Evolutionary conservation across 148 eudicot species (phyloP).

Genomic region (Selenicereus undatus): DNA sequence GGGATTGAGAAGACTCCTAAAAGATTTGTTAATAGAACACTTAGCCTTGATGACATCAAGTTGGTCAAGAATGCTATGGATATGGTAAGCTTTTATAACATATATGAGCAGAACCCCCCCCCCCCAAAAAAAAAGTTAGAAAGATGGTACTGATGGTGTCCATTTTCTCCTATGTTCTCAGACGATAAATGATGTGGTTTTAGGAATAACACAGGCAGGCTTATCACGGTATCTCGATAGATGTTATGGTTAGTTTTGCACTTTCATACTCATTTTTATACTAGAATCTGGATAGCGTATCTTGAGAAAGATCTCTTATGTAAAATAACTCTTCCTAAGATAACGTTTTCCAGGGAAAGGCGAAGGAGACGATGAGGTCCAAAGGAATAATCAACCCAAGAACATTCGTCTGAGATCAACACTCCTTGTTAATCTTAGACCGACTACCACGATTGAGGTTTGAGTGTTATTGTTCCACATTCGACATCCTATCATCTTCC

Average conservation of each 20-base stretch:
- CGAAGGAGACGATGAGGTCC: conserved; percentile 12
- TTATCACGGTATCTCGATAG: conserved; percentile 51
- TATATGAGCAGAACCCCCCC: background rate
- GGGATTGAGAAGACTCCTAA: conserved; percentile 19
- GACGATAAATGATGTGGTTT: conserved; percentile 66
- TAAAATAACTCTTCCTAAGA: no score
- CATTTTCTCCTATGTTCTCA: conserved; percentile 9
- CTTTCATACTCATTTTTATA: background rate
- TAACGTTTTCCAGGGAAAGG: background rate
- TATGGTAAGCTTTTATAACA: conserved; percentile 33
- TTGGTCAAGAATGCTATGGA: conserved; percentile 54
- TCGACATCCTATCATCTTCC: background rate
- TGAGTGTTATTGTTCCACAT: background rate
- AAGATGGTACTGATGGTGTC: background rate
- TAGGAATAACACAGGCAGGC: conserved; percentile 71
- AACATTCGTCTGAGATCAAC: conserved; percentile 47
- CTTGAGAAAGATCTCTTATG: no score
- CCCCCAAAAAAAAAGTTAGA: no score
- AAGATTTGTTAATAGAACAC: conserved; percentile 36
- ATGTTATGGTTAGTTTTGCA: conserved; percentile 41
- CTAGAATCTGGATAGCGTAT: no score
- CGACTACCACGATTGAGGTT: conserved; percentile 49
- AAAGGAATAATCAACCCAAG: conserved; percentile 31
- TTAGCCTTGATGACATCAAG: conserved; percentile 57
- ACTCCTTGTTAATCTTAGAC: conserved; percentile 49